phyloP scores from a whole-genome alignment of 192 early-diverging fungal genomes.

The Coemansia sp. region DNA sequence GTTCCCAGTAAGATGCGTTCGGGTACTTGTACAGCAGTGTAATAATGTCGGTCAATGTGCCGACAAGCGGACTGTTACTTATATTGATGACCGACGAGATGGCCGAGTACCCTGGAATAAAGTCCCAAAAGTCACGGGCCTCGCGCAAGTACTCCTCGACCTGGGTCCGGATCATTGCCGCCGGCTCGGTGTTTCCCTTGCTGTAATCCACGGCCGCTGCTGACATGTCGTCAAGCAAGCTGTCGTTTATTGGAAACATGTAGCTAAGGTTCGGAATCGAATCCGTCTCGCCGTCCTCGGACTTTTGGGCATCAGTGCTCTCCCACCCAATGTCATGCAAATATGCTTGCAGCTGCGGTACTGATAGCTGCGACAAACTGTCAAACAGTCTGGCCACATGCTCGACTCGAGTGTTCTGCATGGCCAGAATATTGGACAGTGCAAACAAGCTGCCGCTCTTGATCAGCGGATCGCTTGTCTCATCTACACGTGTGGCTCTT shows the following conservation, averaged over 20 bases:
- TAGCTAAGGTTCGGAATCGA: constrained; percentile 33
- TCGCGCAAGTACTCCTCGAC: constrained; percentile 14
- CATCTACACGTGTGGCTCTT: constrained; percentile 3
- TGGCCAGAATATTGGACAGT: constrained; percentile 13
- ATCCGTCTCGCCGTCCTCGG: background rate
- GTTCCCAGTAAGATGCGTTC: constrained; percentile 24
- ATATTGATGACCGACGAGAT: constrained; percentile 8
- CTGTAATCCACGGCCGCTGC: constrained; percentile 6
- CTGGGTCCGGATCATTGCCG: background rate
- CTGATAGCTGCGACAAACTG: constrained; percentile 9
- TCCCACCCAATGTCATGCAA: constrained; percentile 34
- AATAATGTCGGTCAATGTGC: constrained; percentile 17
- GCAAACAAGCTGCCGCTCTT: constrained; percentile 16
- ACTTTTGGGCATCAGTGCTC: background rate
- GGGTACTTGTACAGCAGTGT: constrained; percentile 32
- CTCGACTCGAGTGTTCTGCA: constrained; percentile 18
- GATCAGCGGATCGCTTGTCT: constrained; percentile 13
- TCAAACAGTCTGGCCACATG: constrained; percentile 13
- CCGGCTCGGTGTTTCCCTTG: background rate
- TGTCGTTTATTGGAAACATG: constrained; percentile 25
- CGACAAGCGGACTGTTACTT: constrained; percentile 11
- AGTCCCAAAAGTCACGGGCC: constrained; percentile 13
- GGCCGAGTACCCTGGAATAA: constrained; percentile 14
- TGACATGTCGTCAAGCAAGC: constrained; percentile 12
- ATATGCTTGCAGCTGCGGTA: constrained; percentile 7